Evolutionary conservation across 352 stramenopile species (phyloP).

Genomic region (Globisporangium cederbergense): DNA sequence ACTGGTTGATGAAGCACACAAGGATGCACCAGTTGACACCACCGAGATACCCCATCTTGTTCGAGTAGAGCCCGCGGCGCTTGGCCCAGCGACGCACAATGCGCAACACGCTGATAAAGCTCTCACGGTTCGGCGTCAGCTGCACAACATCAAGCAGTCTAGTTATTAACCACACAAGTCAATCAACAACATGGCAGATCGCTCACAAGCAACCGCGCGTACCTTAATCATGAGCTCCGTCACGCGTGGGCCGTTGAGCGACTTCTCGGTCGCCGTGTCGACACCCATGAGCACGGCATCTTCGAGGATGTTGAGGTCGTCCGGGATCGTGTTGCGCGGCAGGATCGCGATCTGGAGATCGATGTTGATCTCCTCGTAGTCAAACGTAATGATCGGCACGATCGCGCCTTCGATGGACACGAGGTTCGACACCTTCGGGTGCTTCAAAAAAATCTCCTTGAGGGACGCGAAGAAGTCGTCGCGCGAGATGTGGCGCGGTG

Average conservation of each 20-base stretch:
- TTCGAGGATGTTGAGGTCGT: constrained; percentile 90
- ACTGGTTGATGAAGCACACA: constrained; percentile 94
- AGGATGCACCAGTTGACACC: constrained; percentile 99
- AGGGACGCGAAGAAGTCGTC: constrained; percentile 97
- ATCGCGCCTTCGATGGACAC: constrained; percentile 88
- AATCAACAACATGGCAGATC: background rate
- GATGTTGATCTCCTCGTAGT: constrained; percentile 99
- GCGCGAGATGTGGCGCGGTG: constrained; percentile 92
- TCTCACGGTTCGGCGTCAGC: constrained; percentile 81
- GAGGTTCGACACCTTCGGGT: constrained; percentile 92
- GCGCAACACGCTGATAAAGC: constrained; percentile 86
- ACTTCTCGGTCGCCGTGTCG: constrained; percentile 86
- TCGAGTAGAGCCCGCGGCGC: constrained; percentile 96
- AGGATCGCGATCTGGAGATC: constrained; percentile 97
- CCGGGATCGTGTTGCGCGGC: constrained; percentile 87
- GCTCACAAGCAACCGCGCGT: constrained; percentile 1
- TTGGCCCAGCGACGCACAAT: constrained; percentile 89
- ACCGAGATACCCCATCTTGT: constrained; percentile 98
- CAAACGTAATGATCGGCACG: constrained; percentile 98
- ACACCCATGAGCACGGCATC: constrained; percentile 86
- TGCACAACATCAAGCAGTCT: constrained; percentile 8
- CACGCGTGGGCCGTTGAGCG: constrained; percentile 88
- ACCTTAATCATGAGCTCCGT: constrained; percentile 91
- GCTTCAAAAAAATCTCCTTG: constrained; percentile 88
- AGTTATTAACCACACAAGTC: constrained; percentile 5